These are phyloP conservation scores for Paulinella micropora DNA, from an alignment of 78 protist species.

Conservation along the genomic window DNA sequence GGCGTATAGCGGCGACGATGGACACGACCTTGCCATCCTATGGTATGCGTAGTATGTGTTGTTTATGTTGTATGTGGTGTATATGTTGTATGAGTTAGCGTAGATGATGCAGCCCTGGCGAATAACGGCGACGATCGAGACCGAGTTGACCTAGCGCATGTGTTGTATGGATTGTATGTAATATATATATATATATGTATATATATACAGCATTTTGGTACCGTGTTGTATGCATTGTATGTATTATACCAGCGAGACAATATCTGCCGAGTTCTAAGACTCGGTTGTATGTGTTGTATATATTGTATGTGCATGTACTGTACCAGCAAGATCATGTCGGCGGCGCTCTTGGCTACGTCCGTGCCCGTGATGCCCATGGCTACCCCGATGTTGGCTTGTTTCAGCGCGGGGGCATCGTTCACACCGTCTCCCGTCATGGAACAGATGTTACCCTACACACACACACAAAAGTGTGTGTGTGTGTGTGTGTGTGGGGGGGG, in stretches of 20 bases:
- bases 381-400: slow-evolving; percentile 67
- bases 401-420: slow-evolving; percentile 90
- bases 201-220: no score
- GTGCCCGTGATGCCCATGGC: slow-evolving; percentile 57
- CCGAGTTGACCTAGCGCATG: no score
- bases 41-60: no score
- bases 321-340: slow-evolving; percentile 69
- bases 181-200: not conserved
- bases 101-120: no score
- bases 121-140: no score
- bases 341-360: slow-evolving; percentile 86
- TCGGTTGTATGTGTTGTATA: slow-evolving; percentile 63
- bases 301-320: not conserved
- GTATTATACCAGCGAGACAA: slow-evolving; percentile 46
- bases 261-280: slow-evolving; percentile 82
- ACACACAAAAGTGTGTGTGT: no score
- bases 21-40: no score
- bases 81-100: no score
- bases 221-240: not conserved
- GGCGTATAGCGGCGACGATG: no score
- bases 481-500: no score
- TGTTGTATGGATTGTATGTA: no score
- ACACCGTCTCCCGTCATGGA: slow-evolving; percentile 86
- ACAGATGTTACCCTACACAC: slow-evolving; percentile 46
- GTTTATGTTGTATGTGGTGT: no score